These are phyloP conservation scores for Nakazawaea ishiwadae DNA, from an alignment of 805 yeast genomes.

Conservation along the genomic window DNA sequence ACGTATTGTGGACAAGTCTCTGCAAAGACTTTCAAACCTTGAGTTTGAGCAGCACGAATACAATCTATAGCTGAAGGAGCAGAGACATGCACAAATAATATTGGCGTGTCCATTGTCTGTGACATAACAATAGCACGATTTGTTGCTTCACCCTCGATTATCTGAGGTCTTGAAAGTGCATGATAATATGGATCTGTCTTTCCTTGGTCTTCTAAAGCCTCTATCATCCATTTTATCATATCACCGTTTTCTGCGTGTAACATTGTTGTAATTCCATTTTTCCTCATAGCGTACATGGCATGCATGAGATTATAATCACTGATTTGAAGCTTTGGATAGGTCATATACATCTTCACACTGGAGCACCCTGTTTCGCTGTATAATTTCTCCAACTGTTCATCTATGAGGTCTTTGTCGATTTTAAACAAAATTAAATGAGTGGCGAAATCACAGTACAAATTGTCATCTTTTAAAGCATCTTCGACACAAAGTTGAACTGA, in stretches of 20 bases:
- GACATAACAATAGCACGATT: constrained; percentile 17
- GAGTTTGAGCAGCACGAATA: constrained; percentile 16
- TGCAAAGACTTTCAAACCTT: constrained; percentile 16
- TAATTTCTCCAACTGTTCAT: constrained; percentile 9
- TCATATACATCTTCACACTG: constrained; percentile 19
- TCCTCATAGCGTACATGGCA: constrained; percentile 14
- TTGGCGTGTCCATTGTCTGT: constrained; percentile 17
- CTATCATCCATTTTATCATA: constrained; percentile 17
- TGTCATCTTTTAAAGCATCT: constrained; percentile 27
- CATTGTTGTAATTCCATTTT: constrained; percentile 18
- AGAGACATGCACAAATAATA: constrained; percentile 18
- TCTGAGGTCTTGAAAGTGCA: constrained; percentile 17
- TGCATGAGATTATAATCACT: constrained; percentile 16
- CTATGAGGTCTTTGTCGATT: constrained; percentile 15
- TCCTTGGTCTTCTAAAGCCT: constrained; percentile 15
- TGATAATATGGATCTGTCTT: constrained; percentile 17
- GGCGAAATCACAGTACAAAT: constrained; percentile 41
- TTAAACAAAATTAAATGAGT: constrained; percentile 38
- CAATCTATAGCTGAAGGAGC: constrained; percentile 15
- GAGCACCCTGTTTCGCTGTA: constrained; percentile 14
- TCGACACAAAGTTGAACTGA: constrained; percentile 18
- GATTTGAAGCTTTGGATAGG: constrained; percentile 17
- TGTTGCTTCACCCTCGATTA: constrained; percentile 18
- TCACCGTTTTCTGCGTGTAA: constrained; percentile 20
- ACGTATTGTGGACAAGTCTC: constrained; percentile 20